Percentiles rank a stretch among this genome's conserved stretches.
Evolutionary conservation across 345 rosid species (phyloP).

Genomic region (Brassica cretica): DNA sequence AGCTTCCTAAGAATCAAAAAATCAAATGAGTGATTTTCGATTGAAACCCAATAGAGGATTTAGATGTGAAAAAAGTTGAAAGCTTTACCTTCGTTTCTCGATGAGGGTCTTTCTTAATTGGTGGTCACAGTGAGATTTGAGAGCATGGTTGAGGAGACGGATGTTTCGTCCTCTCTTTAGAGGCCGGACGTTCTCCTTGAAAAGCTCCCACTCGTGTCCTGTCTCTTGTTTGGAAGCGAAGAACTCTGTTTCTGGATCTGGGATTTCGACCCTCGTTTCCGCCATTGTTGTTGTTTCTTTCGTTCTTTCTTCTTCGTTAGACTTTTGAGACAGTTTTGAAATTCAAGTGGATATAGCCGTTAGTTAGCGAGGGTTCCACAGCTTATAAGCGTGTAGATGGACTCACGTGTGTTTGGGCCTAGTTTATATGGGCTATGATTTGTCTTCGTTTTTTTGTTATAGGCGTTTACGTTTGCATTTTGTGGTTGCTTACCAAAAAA

Average conservation of each 20-base stretch:
- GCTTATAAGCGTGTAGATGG: no score
- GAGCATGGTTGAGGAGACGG: constrained; percentile 64
- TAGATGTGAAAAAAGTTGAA: neutral
- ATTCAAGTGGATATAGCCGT: constrained; percentile 32
- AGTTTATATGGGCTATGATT: no score
- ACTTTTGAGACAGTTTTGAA: neutral
- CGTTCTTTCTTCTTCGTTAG: neutral
- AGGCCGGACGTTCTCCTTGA: constrained; percentile 87
- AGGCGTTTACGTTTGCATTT: no score
- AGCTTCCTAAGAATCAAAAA: constrained; percentile 47
- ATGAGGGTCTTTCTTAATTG: constrained; percentile 59
- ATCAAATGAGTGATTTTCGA: neutral
- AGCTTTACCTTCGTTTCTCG: constrained; percentile 59
- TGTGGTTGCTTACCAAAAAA: no score
- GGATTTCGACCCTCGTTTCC: constrained; percentile 32
- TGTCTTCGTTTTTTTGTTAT: no score
- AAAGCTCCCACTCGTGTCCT: constrained; percentile 84
- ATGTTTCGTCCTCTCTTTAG: constrained; percentile 87
- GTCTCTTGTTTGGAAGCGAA: constrained; percentile 67
- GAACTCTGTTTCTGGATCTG: constrained; percentile 82
- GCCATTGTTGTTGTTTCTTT: constrained; percentile 33
- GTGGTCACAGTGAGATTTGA: constrained; percentile 56
- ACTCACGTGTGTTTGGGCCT: no score
- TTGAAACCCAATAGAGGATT: neutral
- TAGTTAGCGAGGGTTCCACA: neutral